Evolutionary conservation across 2,329 filamentous ascomycete genomes (phyloP).

Genomic region (Beauveria caledonica): DNA sequence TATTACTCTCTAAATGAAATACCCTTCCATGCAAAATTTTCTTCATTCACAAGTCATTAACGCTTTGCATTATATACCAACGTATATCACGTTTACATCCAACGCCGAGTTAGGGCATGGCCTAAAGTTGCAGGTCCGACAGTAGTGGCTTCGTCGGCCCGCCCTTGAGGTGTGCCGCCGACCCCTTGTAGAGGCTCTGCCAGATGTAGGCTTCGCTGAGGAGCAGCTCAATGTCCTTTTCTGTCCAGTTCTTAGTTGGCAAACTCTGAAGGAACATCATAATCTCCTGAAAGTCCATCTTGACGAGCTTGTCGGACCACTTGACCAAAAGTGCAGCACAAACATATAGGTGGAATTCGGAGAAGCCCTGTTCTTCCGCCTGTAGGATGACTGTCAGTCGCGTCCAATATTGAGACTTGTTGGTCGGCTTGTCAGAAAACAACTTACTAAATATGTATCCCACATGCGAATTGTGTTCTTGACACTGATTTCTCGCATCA

Average conservation of each 20-base stretch:
- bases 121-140: slow-evolving; percentile 27
- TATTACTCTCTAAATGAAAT: neutral
- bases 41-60: neutral
- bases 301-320: slow-evolving; percentile 89
- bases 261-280: slow-evolving; percentile 99
- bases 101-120: neutral
- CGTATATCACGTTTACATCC: neutral
- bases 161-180: slow-evolving; percentile 74
- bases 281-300: slow-evolving; percentile 97
- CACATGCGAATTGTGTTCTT: slow-evolving; percentile 98
- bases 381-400: slow-evolving; percentile 28
- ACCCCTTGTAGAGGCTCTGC: slow-evolving; percentile 95
- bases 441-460: slow-evolving; percentile 91
- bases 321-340: slow-evolving; percentile 97
- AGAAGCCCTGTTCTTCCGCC: slow-evolving; percentile 98
- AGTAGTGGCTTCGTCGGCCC: slow-evolving; percentile 29
- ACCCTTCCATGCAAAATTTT: neutral
- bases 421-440: neutral
- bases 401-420: neutral
- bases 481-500: slow-evolving; percentile 96
- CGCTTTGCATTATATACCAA: neutral
- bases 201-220: slow-evolving; percentile 97
- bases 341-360: slow-evolving; percentile 95
- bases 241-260: slow-evolving; percentile 89
- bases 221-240: slow-evolving; percentile 94